A percentile compares a stretch with the other conserved stretches of the same genome.
Evolutionary conservation across 2,329 filamentous ascomycete species (phyloP).

Genomic region (Phialophora tarda): DNA sequence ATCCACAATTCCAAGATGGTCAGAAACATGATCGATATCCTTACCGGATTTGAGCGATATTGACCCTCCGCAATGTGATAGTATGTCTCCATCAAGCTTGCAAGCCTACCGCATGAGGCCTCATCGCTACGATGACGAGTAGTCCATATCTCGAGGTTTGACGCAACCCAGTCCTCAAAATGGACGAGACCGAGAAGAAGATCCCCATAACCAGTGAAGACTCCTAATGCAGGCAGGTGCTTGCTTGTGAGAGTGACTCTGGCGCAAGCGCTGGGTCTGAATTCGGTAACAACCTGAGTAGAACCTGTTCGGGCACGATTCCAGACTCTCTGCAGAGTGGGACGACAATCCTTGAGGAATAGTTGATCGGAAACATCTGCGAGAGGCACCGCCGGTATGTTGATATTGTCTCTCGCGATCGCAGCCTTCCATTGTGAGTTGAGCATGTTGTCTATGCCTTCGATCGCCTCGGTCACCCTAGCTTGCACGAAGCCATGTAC

Average conservation of each 20-base stretch:
- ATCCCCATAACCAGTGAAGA: conserved; percentile 28
- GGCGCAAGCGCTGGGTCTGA: neutral
- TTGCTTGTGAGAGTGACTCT: conserved; percentile 1
- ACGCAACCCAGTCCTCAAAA: conserved; percentile 59
- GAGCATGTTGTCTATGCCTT: conserved; percentile 25
- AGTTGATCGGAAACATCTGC: conserved; percentile 2
- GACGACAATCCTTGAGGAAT: conserved; percentile 9
- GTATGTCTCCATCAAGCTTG: conserved; percentile 46
- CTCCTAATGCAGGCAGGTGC: conserved; percentile 16
- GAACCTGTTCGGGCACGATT: conserved; percentile 28
- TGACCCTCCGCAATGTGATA: conserved; percentile 34
- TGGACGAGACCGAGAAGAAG: conserved; percentile 43
- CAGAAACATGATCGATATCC: conserved; percentile 61
- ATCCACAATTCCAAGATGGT: conserved; percentile 65
- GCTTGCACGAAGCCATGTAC: conserved; percentile 23
- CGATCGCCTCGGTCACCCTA: conserved; percentile 23
- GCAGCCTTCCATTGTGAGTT: conserved; percentile 17
- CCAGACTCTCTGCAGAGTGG: conserved; percentile 11
- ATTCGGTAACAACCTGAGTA: conserved; percentile 20
- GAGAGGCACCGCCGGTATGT: conserved; percentile 11
- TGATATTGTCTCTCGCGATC: conserved; percentile 24
- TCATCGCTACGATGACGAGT: conserved; percentile 35
- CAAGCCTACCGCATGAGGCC: conserved; percentile 43
- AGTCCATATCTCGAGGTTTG: conserved; percentile 50
- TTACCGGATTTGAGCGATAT: conserved; percentile 54